These are phyloP conservation scores for Phoenix roebelenii DNA, from an alignment of 176 grass and related monocot genomes.

Conservation along the genomic window DNA sequence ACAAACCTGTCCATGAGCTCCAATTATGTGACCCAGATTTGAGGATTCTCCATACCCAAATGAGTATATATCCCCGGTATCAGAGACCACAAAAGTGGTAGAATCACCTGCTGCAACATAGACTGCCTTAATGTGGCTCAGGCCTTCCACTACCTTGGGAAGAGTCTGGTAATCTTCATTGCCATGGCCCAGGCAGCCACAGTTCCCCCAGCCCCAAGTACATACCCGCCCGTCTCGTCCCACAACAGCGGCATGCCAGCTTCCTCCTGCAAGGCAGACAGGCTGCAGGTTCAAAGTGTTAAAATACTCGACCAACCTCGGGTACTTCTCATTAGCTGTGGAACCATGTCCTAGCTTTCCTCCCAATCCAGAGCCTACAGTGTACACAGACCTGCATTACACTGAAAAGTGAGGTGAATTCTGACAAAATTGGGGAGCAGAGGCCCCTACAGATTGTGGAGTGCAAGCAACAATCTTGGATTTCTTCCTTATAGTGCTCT, in stretches of 20 bases:
- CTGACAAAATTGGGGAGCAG: too few species aligned
- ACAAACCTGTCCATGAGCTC: slow-evolving; percentile 39
- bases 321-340: slow-evolving; percentile 74
- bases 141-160: slow-evolving; percentile 69
- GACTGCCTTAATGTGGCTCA: slow-evolving; percentile 52
- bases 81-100: slow-evolving; percentile 81
- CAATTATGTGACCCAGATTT: slow-evolving; percentile 59
- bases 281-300: slow-evolving; percentile 60
- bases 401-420: too few species aligned
- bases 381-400: slow-evolving; percentile 62
- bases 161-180: slow-evolving; percentile 74
- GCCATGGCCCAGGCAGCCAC: slow-evolving; percentile 88
- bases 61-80: slow-evolving; percentile 68
- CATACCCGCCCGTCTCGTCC: slow-evolving; percentile 73
- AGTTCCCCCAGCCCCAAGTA: slow-evolving; percentile 91
- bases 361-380: slow-evolving; percentile 87
- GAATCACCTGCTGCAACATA: slow-evolving; percentile 79
- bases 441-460: too few species aligned
- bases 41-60: slow-evolving; percentile 86
- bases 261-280: slow-evolving; percentile 62
- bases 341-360: slow-evolving; percentile 80
- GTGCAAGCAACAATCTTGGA: too few species aligned
- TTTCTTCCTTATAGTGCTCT: too few species aligned
- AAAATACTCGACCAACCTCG: slow-evolving; percentile 68
- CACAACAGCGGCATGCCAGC: slow-evolving; percentile 86